A percentile compares a stretch with the other conserved stretches of the same genome.
These are phyloP conservation scores for Amylocarpus encephaloides DNA, from an alignment of 2,329 filamentous ascomycete genomes.

Conservation along the genomic window DNA sequence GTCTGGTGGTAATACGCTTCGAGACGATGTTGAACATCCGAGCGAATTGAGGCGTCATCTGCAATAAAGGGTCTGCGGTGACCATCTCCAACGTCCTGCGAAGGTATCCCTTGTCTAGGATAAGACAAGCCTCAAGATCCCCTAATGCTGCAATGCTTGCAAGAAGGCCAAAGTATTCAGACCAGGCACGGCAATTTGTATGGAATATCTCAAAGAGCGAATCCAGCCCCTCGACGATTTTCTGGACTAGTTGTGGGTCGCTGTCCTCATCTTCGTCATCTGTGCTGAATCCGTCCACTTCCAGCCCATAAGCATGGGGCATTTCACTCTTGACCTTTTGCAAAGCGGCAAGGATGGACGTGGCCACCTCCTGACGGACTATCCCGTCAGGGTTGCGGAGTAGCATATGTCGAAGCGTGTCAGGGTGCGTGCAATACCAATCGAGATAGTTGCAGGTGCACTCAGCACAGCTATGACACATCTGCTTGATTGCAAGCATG, in stretches of 20 bases:
- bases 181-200: slow-evolving; percentile 59
- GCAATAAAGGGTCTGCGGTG: slow-evolving; percentile 26
- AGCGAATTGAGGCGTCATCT: slow-evolving; percentile 41
- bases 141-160: slow-evolving; percentile 60
- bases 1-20: slow-evolving; percentile 44
- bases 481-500: slow-evolving; percentile 43
- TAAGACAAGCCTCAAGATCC: slow-evolving; percentile 46
- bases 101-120: slow-evolving; percentile 58
- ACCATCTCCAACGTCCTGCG: slow-evolving; percentile 35
- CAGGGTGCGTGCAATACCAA: slow-evolving; percentile 51
- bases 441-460: slow-evolving; percentile 55
- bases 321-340: slow-evolving; percentile 43
- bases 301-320: slow-evolving; percentile 42
- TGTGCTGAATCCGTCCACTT: slow-evolving; percentile 25
- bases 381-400: slow-evolving; percentile 51
- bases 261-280: slow-evolving; percentile 28
- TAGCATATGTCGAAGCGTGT: slow-evolving; percentile 58
- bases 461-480: slow-evolving; percentile 43
- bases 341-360: slow-evolving; percentile 48
- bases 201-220: slow-evolving; percentile 59
- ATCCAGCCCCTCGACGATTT: slow-evolving; percentile 41
- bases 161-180: slow-evolving; percentile 69
- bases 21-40: slow-evolving; percentile 47
- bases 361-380: slow-evolving; percentile 48
- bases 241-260: slow-evolving; percentile 27